These are phyloP conservation scores for Phytophthora rubi DNA, from an alignment of 352 stramenopile species.

Conservation along the genomic window DNA sequence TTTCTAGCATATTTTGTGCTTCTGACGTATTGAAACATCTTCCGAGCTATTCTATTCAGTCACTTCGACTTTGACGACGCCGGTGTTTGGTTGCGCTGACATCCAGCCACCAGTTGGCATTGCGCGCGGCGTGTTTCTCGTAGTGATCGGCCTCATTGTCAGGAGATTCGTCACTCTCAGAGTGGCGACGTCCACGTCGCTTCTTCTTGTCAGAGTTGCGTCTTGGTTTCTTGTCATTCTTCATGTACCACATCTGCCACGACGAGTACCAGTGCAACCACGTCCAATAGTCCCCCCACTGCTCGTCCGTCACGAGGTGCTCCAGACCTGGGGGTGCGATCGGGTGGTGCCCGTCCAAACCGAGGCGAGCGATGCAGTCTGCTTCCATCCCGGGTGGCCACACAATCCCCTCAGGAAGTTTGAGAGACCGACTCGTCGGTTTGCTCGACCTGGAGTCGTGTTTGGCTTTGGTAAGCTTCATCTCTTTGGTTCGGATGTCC, in stretches of 20 bases:
- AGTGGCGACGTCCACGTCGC: not conserved
- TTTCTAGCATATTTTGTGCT: not conserved
- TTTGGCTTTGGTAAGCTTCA: not conserved
- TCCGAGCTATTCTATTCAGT: not conserved
- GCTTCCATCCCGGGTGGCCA: constrained; percentile 65
- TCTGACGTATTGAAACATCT: not conserved
- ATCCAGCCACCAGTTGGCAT: constrained; percentile 41
- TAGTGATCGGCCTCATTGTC: constrained; percentile 3
- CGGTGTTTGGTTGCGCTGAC: constrained; percentile 7
- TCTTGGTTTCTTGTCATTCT: constrained; percentile 43
- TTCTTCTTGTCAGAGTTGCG: constrained; percentile 21
- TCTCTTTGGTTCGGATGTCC: not conserved
- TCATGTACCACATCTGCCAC: constrained; percentile 71
- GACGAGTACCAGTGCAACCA: constrained; percentile 77
- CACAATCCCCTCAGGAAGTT: constrained; percentile 33
- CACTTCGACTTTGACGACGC: constrained; percentile 15
- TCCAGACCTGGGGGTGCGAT: constrained; percentile 58
- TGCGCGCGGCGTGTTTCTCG: not conserved
- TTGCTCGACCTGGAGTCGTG: not conserved
- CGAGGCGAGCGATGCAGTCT: constrained; percentile 35
- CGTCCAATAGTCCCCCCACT: constrained; percentile 66
- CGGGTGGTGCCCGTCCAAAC: constrained; percentile 35
- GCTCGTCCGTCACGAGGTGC: constrained; percentile 56
- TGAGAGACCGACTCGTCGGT: not conserved
- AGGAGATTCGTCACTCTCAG: not conserved